Evolutionary conservation across 306 rosid species (phyloP).

Genomic region (Myrica gale): DNA sequence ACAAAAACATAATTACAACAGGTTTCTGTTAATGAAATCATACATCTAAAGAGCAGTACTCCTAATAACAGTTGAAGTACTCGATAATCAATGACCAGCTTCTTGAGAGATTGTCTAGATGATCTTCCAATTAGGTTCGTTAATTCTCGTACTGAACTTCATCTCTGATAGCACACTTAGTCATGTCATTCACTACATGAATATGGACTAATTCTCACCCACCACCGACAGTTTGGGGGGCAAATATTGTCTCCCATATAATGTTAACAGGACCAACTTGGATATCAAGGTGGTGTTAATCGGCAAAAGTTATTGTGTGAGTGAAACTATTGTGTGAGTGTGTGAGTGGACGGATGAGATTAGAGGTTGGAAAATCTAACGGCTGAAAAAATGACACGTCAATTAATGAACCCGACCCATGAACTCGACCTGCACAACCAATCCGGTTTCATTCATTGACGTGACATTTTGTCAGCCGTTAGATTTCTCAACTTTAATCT

Average conservation of each 20-base stretch:
- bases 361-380: too few relatives aligned
- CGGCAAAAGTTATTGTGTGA: too few relatives aligned
- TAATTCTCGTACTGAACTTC: background rate
- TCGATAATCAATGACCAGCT: too few relatives aligned
- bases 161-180: background rate
- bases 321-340: too few relatives aligned
- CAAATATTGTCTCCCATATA: background rate
- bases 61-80: slow-evolving; percentile 19
- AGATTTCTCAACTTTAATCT: too few relatives aligned
- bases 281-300: background rate
- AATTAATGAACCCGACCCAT: too few relatives aligned
- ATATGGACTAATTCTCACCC: background rate
- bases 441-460: too few relatives aligned
- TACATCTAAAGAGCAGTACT: slow-evolving; percentile 10
- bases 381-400: too few relatives aligned
- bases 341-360: too few relatives aligned
- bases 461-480: too few relatives aligned
- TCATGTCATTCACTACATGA: background rate
- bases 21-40: slow-evolving; percentile 5
- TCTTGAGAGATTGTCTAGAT: slow-evolving; percentile 23
- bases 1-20: background rate
- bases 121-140: slow-evolving; percentile 19
- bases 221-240: background rate
- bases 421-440: too few relatives aligned
- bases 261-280: background rate